These are phyloP conservation scores for Sordariomycetes sp. DNA, from an alignment of 2,329 filamentous ascomycete species.

Conservation along the genomic window DNA sequence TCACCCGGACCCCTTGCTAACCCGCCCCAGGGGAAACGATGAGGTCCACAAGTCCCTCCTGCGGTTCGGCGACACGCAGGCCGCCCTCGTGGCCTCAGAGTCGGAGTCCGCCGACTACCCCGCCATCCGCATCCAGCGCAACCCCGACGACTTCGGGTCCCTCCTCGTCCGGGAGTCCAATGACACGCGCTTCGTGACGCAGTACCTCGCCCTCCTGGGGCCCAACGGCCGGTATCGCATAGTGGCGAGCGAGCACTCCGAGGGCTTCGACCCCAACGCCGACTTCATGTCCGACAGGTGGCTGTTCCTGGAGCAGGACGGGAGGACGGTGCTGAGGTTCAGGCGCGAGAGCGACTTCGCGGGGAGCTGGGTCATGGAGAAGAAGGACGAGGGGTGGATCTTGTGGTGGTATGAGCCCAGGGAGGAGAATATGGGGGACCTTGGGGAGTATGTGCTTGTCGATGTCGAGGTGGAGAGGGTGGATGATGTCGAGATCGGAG, in stretches of 20 bases:
- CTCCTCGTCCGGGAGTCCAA: not conserved
- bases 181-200: not conserved
- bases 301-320: not conserved
- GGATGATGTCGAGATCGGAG: not conserved
- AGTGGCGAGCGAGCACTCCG: not conserved
- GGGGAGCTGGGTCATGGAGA: not conserved
- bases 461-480: not conserved
- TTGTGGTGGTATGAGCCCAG: slow-evolving; percentile 1
- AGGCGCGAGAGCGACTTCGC: not conserved
- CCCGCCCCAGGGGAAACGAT: not conserved
- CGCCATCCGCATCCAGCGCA: not conserved
- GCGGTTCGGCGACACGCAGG: not conserved
- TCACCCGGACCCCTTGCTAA: not conserved
- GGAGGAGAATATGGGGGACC: not conserved
- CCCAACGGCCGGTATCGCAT: not conserved
- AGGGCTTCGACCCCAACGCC: not conserved
- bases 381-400: not conserved
- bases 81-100: not conserved
- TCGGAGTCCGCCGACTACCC: not conserved
- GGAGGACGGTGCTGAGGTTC: not conserved
- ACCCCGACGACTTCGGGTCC: not conserved
- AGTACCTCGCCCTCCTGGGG: not conserved
- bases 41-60: not conserved
- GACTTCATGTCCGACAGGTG: not conserved
- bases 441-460: not conserved